phyloP scores from a whole-genome alignment of 495 filamentous ascomycete species.

The Penicillium mononematosum region DNA sequence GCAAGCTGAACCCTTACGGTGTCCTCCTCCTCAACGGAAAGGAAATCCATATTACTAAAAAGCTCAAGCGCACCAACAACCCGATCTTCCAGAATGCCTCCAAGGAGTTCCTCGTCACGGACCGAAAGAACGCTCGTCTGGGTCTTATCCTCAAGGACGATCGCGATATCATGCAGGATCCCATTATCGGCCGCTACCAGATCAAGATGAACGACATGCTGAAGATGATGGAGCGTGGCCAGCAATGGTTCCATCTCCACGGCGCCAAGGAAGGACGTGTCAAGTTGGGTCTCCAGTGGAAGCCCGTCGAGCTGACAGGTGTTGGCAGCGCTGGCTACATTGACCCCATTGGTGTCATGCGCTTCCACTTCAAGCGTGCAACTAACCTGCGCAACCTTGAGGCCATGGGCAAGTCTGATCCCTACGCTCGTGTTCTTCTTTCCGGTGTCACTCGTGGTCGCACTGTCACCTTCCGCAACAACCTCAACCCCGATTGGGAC shows the following conservation, averaged over 20 bases:
- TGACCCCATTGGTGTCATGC: conserved; percentile 90
- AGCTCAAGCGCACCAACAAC: conserved; percentile 93
- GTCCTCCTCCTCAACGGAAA: conserved; percentile 84
- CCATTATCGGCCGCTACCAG: conserved; percentile 84
- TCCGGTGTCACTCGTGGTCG: conserved; percentile 86
- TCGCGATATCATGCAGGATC: conserved; percentile 77
- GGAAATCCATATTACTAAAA: conserved; percentile 79
- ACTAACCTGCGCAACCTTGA: conserved; percentile 86
- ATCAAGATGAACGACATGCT: conserved; percentile 93
- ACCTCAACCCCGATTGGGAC: conserved; percentile 93
- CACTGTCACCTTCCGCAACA: conserved; percentile 94
- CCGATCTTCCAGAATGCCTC: conserved; percentile 87
- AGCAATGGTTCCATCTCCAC: conserved; percentile 91
- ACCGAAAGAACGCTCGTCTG: conserved; percentile 83
- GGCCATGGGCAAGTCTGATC: conserved; percentile 93
- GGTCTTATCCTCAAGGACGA: conserved; percentile 95
- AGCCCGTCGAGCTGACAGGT: conserved; percentile 83
- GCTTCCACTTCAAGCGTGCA: conserved; percentile 85
- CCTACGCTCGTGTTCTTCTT: conserved; percentile 83
- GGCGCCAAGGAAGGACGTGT: conserved; percentile 79
- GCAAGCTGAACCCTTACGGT: conserved; percentile 86
- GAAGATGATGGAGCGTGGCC: conserved; percentile 84
- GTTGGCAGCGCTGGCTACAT: conserved; percentile 83
- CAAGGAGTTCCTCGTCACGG: conserved; percentile 91
- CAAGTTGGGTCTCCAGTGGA: conserved; percentile 90